Evolutionary conservation across 129 eudicot genomes (phyloP).

Genomic region (Glebionis coronaria): DNA sequence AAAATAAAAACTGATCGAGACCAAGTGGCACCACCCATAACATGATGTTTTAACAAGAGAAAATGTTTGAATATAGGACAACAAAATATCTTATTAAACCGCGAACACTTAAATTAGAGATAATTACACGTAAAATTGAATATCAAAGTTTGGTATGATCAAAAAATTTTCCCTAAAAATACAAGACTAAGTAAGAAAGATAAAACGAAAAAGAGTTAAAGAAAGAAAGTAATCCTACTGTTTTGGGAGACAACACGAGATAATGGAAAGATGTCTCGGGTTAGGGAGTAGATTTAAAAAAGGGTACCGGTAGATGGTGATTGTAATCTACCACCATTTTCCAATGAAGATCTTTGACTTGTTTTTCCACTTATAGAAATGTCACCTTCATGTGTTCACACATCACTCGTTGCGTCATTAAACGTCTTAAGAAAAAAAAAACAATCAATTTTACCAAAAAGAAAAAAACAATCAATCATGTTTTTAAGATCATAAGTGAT

Average conservation of each 20-base stretch:
- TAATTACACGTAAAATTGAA: too few relatives aligned
- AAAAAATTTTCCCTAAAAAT: too few relatives aligned
- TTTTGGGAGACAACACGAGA: slow-evolving; percentile 17
- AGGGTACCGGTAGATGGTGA: slow-evolving; percentile 26
- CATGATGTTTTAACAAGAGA: too few relatives aligned
- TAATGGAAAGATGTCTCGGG: slow-evolving; percentile 19
- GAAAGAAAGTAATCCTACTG: not conserved
- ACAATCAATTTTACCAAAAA: not conserved
- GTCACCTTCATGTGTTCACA: slow-evolving; percentile 17
- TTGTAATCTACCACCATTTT: slow-evolving; percentile 34
- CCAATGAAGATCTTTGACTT: slow-evolving; percentile 37
- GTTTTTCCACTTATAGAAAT: slow-evolving; percentile 19
- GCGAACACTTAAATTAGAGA: too few relatives aligned
- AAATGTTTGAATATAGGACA: too few relatives aligned
- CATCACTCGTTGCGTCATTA: not conserved
- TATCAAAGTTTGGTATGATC: too few relatives aligned
- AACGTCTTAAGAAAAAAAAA: not conserved
- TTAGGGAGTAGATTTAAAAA: slow-evolving; percentile 18
- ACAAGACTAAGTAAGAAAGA: too few relatives aligned
- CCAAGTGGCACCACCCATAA: too few relatives aligned
- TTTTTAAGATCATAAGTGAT: not conserved
- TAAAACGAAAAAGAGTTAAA: too few relatives aligned
- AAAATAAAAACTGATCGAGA: too few relatives aligned
- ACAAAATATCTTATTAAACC: too few relatives aligned
- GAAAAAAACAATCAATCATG: not conserved